Conservation (phyloP, 768 basidiomycete genomes). For the Paxillus rubicundulus region DNA sequence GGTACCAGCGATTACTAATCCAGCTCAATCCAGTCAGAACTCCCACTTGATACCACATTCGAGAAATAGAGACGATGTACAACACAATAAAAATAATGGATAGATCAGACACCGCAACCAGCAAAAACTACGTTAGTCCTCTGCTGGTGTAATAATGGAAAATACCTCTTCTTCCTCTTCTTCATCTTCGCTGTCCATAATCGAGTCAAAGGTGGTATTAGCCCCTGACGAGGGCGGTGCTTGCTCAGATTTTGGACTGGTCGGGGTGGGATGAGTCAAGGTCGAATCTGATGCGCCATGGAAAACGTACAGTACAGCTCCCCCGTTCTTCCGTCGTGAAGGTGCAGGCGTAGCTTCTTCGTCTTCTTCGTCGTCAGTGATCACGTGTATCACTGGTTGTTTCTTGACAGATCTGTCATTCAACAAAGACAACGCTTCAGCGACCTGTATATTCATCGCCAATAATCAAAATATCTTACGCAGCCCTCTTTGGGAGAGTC, state of each 20-base stretch:
- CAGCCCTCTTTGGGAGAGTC: constrained; percentile 54
- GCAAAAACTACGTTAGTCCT: constrained; percentile 5
- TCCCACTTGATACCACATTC: not conserved
- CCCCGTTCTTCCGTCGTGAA: constrained; percentile 2
- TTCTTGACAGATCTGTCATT: constrained; percentile 40
- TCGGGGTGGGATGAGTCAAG: not conserved
- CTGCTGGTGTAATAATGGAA: constrained; percentile 40
- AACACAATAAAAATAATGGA: not conserved
- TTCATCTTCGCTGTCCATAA: constrained; percentile 54
- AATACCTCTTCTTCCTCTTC: constrained; percentile 48
- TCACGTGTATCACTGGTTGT: constrained; percentile 25
- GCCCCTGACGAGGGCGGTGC: constrained; percentile 6
- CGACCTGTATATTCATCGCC: not conserved
- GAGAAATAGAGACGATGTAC: not conserved
- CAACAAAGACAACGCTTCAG: not conserved
- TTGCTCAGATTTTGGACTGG: constrained; percentile 8
- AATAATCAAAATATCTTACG: constrained; percentile 39
- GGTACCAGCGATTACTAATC: not conserved
- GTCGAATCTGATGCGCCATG: not conserved
- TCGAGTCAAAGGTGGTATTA: constrained; percentile 41
- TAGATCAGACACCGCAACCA: not conserved
- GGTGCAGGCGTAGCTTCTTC: constrained; percentile 38
- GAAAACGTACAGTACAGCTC: constrained; percentile 11
- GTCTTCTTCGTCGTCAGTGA: constrained; percentile 36
- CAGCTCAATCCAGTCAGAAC: not conserved